Evolutionary conservation across 2,329 filamentous ascomycete species (phyloP).

Genomic region (Tolypocladium sp.): DNA sequence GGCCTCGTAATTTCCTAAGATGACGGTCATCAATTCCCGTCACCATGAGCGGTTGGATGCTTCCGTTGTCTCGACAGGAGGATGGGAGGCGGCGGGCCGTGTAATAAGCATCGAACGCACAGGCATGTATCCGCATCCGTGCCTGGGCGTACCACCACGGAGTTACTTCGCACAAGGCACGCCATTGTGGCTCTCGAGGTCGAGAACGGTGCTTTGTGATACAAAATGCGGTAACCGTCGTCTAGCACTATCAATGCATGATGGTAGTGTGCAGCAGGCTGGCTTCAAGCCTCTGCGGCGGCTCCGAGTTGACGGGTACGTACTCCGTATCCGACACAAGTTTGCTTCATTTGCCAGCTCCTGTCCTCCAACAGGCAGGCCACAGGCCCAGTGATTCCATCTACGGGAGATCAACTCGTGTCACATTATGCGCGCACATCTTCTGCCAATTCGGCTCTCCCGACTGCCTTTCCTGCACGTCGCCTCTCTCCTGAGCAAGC

Average conservation of each 20-base stretch:
- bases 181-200: background rate
- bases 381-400: background rate
- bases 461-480: background rate
- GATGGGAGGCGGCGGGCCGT: background rate
- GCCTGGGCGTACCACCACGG: background rate
- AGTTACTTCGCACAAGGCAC: background rate
- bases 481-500: background rate
- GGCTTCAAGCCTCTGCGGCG: background rate
- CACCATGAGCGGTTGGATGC: background rate
- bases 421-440: background rate
- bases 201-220: background rate
- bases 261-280: background rate
- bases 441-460: background rate
- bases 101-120: background rate
- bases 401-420: background rate
- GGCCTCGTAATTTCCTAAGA: conserved; percentile 2
- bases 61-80: background rate
- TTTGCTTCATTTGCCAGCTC: background rate
- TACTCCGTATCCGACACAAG: background rate
- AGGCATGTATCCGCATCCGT: background rate
- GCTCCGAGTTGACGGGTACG: background rate
- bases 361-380: background rate
- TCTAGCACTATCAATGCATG: background rate
- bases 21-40: background rate
- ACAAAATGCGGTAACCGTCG: background rate